Evolutionary conservation across 495 filamentous ascomycete species (phyloP).

Genomic region (Aspergillus coremiiformis): DNA sequence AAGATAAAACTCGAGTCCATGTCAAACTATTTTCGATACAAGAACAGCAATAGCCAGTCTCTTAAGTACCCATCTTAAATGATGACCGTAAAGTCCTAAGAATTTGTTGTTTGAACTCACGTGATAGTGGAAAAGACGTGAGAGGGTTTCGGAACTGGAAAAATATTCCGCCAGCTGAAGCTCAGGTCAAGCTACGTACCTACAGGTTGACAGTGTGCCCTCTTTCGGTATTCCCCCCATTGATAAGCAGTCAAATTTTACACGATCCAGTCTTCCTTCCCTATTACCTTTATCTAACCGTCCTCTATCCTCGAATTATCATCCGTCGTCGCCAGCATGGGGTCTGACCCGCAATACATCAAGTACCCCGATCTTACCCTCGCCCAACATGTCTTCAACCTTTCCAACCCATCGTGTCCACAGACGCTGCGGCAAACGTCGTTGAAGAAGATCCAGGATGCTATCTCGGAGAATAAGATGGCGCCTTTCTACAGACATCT

Average conservation of each 20-base stretch:
- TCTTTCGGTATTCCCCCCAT: conserved; percentile 11
- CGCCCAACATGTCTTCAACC: conserved; percentile 93
- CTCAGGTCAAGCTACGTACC: conserved; percentile 32
- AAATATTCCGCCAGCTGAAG: conserved; percentile 40
- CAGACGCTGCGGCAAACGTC: conserved; percentile 60
- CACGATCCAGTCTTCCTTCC: conserved; percentile 5
- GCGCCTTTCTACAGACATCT: conserved; percentile 93
- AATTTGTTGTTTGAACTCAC: too few species aligned
- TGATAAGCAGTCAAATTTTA: conserved; percentile 11
- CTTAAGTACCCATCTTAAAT: too few species aligned
- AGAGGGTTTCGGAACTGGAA: conserved; percentile 18
- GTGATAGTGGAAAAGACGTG: not conserved
- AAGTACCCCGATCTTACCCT: conserved; percentile 89
- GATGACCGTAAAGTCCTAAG: too few species aligned
- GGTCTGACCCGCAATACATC: conserved; percentile 92
- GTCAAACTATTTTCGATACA: too few species aligned
- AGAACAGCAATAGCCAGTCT: too few species aligned
- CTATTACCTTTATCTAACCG: conserved; percentile 5
- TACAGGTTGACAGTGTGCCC: conserved; percentile 22
- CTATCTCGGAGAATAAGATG: conserved; percentile 89
- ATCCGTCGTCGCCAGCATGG: conserved; percentile 55
- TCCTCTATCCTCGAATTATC: conserved; percentile 1
- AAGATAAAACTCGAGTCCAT: too few species aligned
- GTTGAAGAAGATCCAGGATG: conserved; percentile 82
- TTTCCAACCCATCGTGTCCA: conserved; percentile 79